Conservation (phyloP, 495 filamentous ascomycete genomes). For the Sordaria brevicollis region DNA sequence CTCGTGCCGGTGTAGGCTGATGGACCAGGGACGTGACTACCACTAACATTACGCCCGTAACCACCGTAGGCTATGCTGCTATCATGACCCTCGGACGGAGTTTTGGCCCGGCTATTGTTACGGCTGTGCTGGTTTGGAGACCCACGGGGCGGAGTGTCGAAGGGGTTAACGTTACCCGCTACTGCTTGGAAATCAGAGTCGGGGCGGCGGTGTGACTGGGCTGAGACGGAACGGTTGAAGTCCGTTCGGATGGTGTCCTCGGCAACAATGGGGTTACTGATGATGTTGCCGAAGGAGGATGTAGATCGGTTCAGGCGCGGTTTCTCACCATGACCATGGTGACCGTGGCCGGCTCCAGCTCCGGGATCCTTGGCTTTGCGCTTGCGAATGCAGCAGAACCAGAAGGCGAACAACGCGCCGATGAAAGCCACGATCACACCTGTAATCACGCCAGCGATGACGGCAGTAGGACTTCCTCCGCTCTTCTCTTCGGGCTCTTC, state of each 20-base stretch:
- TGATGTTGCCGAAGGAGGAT: conserved; percentile 36
- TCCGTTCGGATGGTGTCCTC: conserved; percentile 24
- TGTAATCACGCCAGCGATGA: conserved; percentile 17
- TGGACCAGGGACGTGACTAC: not conserved
- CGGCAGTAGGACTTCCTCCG: conserved; percentile 8
- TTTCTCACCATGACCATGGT: conserved; percentile 3
- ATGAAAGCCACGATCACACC: conserved; percentile 15
- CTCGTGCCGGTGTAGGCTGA: not conserved
- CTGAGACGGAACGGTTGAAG: conserved; percentile 18
- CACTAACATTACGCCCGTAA: not conserved
- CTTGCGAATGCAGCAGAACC: conserved; percentile 20
- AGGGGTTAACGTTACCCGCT: conserved; percentile 11
- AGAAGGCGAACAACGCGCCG: conserved; percentile 19
- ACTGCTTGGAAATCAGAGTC: not conserved
- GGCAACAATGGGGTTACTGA: conserved; percentile 32
- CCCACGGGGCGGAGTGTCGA: conserved; percentile 10
- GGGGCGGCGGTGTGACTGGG: not conserved
- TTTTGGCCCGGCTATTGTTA: not conserved
- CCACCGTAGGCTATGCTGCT: not conserved
- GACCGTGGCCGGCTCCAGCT: conserved; percentile 19
- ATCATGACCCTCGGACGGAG: not conserved
- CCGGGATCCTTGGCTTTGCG: conserved; percentile 2
- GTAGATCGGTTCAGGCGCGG: conserved; percentile 22
- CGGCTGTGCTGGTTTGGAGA: conserved; percentile 9
- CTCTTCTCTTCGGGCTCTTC: not conserved